A percentile compares a stretch with the other conserved stretches of the same genome.
phyloP scores from a whole-genome alignment of 2,329 filamentous ascomycete species.

The Aulographum hederae region DNA sequence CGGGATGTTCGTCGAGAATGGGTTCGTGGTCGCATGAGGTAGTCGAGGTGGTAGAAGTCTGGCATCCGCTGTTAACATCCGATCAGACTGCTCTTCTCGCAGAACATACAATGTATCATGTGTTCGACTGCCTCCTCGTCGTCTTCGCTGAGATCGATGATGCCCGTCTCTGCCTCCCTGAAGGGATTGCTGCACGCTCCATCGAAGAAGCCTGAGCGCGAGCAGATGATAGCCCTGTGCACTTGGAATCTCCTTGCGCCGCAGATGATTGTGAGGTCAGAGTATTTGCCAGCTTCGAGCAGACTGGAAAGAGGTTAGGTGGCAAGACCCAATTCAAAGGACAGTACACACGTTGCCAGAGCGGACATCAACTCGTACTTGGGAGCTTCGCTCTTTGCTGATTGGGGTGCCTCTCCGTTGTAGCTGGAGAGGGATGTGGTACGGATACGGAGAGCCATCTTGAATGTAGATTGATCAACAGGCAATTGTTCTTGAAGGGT shows the following conservation, averaged over 20 bases:
- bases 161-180: slow-evolving; percentile 16
- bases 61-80: too few relatives aligned
- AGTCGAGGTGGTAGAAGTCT: slow-evolving; percentile 24
- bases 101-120: slow-evolving; percentile 21
- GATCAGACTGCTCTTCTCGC: too few relatives aligned
- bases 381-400: slow-evolving; percentile 8
- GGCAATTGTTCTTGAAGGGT: too few relatives aligned
- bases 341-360: slow-evolving; percentile 24
- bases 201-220: slow-evolving; percentile 27
- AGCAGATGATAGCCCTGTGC: slow-evolving; percentile 29
- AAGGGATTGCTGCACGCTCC: slow-evolving; percentile 21
- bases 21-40: slow-evolving; percentile 11
- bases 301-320: slow-evolving; percentile 16
- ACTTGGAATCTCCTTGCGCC: slow-evolving; percentile 26
- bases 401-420: too few relatives aligned
- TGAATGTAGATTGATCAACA: too few relatives aligned
- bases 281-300: slow-evolving; percentile 22
- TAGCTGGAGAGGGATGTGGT: too few relatives aligned
- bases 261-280: slow-evolving; percentile 29
- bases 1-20: slow-evolving; percentile 13
- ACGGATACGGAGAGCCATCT: too few relatives aligned
- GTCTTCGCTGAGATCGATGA: slow-evolving; percentile 21
- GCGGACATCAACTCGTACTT: slow-evolving; percentile 26
- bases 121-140: slow-evolving; percentile 21
- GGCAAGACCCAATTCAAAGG: background rate